Percentiles rank a stretch among this genome's conserved stretches.
Conservation (phyloP, 352 stramenopile genomes). For the Pythium biforme region DNA sequence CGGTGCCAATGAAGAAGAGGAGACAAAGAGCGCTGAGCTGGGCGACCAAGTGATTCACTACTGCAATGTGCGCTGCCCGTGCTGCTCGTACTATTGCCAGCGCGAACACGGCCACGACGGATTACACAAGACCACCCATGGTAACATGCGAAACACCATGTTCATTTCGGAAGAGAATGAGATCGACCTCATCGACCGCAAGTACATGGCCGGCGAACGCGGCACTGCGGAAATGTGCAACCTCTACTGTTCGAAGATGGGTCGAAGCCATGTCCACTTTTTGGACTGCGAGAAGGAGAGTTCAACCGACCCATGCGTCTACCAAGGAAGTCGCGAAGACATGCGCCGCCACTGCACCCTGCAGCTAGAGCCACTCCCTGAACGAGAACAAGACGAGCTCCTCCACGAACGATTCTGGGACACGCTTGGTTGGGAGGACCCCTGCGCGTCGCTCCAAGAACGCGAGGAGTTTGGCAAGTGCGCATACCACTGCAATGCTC, state of each 20-base stretch:
- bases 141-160: conserved; percentile 81
- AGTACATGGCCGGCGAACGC: conserved; percentile 63
- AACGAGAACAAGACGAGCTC: conserved; percentile 61
- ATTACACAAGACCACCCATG: conserved; percentile 61
- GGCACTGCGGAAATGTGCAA: conserved; percentile 82
- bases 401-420: conserved; percentile 80
- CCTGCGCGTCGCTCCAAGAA: conserved; percentile 53
- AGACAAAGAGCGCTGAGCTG: conserved; percentile 1
- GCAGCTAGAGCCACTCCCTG: conserved; percentile 48
- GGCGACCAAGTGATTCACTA: conserved; percentile 46
- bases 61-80: conserved; percentile 65
- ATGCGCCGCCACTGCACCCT: conserved; percentile 70
- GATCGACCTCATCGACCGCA: conserved; percentile 70
- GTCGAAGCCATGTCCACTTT: conserved; percentile 73
- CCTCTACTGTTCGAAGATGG: conserved; percentile 79
- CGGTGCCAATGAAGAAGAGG: conserved; percentile 9
- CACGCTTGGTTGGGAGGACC: conserved; percentile 72
- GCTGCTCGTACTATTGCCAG: conserved; percentile 77
- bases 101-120: conserved; percentile 55
- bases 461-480: conserved; percentile 69
- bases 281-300: conserved; percentile 53
- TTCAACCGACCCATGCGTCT: not conserved
- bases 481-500: conserved; percentile 65
- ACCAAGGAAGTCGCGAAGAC: conserved; percentile 26
- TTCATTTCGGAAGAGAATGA: conserved; percentile 57